Evolutionary conservation across 768 basidiomycete species (phyloP).

Genomic region (Panaeolus papilionaceus): DNA sequence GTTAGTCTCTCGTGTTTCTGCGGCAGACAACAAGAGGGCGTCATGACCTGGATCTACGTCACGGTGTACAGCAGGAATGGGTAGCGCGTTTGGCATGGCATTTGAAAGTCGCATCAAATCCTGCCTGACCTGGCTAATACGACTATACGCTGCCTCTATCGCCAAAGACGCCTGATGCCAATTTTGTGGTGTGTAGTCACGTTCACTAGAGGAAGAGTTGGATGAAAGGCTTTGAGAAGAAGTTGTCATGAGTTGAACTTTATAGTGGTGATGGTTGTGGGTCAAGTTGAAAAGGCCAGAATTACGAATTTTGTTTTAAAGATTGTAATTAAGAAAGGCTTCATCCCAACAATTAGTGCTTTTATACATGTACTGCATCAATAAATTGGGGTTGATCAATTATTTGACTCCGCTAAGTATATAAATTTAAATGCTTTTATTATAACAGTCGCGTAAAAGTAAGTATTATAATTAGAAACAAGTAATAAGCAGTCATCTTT

Average conservation of each 20-base stretch:
- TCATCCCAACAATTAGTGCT: not conserved
- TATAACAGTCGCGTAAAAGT: too few relatives aligned
- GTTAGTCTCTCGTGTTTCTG: conserved; percentile 13
- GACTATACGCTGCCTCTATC: conserved; percentile 59
- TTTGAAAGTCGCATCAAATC: conserved; percentile 52
- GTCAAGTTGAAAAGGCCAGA: not conserved
- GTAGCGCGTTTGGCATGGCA: conserved; percentile 28
- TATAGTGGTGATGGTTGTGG: not conserved
- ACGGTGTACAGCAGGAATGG: conserved; percentile 26
- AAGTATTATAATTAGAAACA: too few relatives aligned
- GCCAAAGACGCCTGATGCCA: conserved; percentile 59
- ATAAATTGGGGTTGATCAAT: conserved; percentile 1
- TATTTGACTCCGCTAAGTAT: not conserved
- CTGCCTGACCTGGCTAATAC: conserved; percentile 60
- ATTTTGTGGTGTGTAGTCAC: conserved; percentile 38
- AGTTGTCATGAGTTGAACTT: not conserved
- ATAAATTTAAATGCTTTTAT: not conserved
- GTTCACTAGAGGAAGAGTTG: not conserved
- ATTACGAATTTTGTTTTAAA: not conserved
- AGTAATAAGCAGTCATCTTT: too few relatives aligned
- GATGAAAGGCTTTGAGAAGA: not conserved
- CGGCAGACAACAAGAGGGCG: conserved; percentile 39
- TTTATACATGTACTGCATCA: not conserved
- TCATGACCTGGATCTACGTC: conserved; percentile 48
- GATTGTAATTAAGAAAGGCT: not conserved